Conservation (phyloP, 2,329 filamentous ascomycete genomes). For the Dactylonectria estremocensis region DNA sequence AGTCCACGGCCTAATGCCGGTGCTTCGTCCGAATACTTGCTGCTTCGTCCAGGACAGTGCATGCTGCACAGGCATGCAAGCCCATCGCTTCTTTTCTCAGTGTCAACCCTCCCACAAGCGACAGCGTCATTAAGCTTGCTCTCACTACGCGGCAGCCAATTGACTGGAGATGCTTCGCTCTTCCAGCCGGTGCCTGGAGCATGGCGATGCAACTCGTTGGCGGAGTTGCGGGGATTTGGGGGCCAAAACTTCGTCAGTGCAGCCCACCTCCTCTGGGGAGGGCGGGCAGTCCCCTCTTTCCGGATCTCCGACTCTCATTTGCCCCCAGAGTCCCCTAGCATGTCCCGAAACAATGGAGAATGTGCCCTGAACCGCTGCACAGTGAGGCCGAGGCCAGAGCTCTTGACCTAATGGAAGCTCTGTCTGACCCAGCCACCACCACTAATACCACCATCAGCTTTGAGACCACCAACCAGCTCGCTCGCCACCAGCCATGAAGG, state of each 20-base stretch:
- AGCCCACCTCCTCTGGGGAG: constrained; percentile 10
- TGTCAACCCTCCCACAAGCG: constrained; percentile 15
- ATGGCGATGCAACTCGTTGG: constrained; percentile 21
- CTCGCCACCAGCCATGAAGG: constrained; percentile 34
- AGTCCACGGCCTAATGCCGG: constrained; percentile 5
- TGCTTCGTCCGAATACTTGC: constrained; percentile 21
- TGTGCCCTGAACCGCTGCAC: constrained; percentile 21
- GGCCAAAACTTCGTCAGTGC: constrained; percentile 18
- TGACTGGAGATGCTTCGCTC: neutral
- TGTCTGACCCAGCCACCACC: constrained; percentile 22
- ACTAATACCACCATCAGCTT: constrained; percentile 30
- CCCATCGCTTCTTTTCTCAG: constrained; percentile 26
- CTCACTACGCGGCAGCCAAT: constrained; percentile 17
- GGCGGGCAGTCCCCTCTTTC: constrained; percentile 10
- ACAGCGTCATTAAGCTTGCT: constrained; percentile 23
- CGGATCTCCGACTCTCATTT: constrained; percentile 11
- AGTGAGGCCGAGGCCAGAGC: constrained; percentile 15
- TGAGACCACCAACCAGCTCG: constrained; percentile 33
- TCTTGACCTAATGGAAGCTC: constrained; percentile 21
- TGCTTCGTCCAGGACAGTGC: constrained; percentile 21
- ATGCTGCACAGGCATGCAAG: constrained; percentile 31
- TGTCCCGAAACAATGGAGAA: constrained; percentile 13
- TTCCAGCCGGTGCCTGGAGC: constrained; percentile 29
- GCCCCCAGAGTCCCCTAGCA: constrained; percentile 17
- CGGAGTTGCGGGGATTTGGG: constrained; percentile 15